These are phyloP conservation scores for Bryum argenteum DNA, from an alignment of 225 moss, liverwort and hornwort genomes.

Conservation along the genomic window DNA sequence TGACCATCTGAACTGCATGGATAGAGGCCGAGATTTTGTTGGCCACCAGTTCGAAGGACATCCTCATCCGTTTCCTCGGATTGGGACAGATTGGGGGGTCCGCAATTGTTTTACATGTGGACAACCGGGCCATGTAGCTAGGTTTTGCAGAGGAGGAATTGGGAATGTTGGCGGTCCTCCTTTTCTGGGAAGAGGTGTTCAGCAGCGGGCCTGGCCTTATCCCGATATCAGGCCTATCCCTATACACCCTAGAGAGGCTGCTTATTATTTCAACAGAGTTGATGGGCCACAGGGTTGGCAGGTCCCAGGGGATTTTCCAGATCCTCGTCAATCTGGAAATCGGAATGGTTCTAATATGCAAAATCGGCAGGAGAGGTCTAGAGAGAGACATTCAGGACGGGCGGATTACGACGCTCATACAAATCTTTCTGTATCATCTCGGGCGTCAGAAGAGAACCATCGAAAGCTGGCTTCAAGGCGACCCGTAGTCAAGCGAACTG, in stretches of 20 bases:
- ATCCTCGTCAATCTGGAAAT: slow-evolving; percentile 47
- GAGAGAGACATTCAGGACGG: slow-evolving; percentile 61
- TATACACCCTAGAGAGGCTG: slow-evolving; percentile 52
- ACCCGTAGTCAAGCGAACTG: slow-evolving; percentile 34
- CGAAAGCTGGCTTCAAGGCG: slow-evolving; percentile 52
- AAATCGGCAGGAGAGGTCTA: slow-evolving; percentile 49
- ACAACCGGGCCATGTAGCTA: slow-evolving; percentile 64
- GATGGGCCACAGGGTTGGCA: slow-evolving; percentile 62
- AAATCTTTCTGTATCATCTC: slow-evolving; percentile 39
- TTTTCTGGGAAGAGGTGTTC: slow-evolving; percentile 46
- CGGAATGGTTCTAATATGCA: slow-evolving; percentile 47
- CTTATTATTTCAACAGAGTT: slow-evolving; percentile 52
- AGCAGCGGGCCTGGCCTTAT: slow-evolving; percentile 47
- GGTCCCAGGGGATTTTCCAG: slow-evolving; percentile 48
- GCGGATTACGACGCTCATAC: slow-evolving; percentile 47
- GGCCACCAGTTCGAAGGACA: slow-evolving; percentile 71
- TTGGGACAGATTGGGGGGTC: slow-evolving; percentile 55
- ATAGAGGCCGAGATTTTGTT: slow-evolving; percentile 69
- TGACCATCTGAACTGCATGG: slow-evolving; percentile 66
- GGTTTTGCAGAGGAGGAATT: slow-evolving; percentile 46
- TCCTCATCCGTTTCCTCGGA: slow-evolving; percentile 54
- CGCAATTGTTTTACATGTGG: slow-evolving; percentile 70
- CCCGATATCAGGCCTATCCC: slow-evolving; percentile 53
- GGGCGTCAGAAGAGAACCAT: slow-evolving; percentile 47
- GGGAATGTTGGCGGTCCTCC: slow-evolving; percentile 48